Evolutionary conservation across 345 rosid genomes (phyloP).

Genomic region (Dovyalis caffra): DNA sequence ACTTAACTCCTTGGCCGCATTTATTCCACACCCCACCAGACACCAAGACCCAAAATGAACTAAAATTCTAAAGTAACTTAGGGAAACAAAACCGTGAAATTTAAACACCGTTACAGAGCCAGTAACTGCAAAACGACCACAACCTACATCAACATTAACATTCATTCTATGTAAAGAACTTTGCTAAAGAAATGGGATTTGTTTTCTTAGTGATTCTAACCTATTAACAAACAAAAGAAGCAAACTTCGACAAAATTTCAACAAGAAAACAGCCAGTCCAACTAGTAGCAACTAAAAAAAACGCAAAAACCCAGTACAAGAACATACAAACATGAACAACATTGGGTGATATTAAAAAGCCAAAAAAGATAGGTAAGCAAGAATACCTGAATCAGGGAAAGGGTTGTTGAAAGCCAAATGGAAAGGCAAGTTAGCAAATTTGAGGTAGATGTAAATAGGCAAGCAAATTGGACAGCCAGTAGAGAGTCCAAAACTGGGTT

Average conservation of each 20-base stretch:
- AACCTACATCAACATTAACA: neutral
- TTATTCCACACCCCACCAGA: no score
- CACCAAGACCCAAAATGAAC: neutral
- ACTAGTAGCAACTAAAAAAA: neutral
- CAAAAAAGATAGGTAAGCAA: no score
- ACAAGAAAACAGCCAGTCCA: neutral
- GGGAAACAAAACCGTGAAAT: neutral
- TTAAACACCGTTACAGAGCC: neutral
- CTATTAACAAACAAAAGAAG: neutral
- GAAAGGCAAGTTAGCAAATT: slow-evolving; percentile 64
- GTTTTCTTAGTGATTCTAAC: neutral
- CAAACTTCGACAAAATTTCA: neutral
- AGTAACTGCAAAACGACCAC: neutral
- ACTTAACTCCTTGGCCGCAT: neutral
- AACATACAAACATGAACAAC: neutral
- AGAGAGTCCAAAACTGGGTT: slow-evolving; percentile 74
- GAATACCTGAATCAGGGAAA: slow-evolving; percentile 84
- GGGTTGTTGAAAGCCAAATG: slow-evolving; percentile 56
- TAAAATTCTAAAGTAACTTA: neutral
- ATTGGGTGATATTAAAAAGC: neutral
- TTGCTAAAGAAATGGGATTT: neutral
- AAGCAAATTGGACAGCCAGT: slow-evolving; percentile 90
- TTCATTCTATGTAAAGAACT: neutral
- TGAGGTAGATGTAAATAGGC: slow-evolving; percentile 83
- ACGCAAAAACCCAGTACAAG: neutral